These are phyloP conservation scores for Pyrenophora seminiperda DNA, from an alignment of 2,329 filamentous ascomycete genomes.

Conservation along the genomic window DNA sequence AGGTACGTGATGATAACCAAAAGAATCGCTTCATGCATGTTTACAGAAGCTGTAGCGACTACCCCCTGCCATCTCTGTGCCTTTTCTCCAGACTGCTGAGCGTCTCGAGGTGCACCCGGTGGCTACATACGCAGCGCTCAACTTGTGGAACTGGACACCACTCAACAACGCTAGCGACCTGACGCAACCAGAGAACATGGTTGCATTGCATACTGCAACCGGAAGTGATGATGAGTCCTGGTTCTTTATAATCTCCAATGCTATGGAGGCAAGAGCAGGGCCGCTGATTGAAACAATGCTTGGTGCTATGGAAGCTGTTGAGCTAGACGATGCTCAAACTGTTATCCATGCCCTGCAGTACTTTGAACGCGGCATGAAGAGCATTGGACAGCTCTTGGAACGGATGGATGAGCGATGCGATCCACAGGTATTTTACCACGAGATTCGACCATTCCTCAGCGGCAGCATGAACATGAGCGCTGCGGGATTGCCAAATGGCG, in stretches of 20 bases:
- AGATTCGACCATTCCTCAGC: constrained; percentile 58
- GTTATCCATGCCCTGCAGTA: constrained; percentile 50
- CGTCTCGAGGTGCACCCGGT: constrained; percentile 43
- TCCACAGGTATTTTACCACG: constrained; percentile 58
- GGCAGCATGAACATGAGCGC: constrained; percentile 61
- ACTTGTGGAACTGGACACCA: constrained; percentile 44
- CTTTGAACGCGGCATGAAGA: constrained; percentile 50
- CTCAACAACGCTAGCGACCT: constrained; percentile 26
- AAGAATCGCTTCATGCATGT: not conserved
- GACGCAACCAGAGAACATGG: constrained; percentile 38
- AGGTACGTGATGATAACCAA: constrained; percentile 56
- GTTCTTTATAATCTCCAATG: constrained; percentile 59
- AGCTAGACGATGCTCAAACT: constrained; percentile 42
- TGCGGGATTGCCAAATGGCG: constrained; percentile 57
- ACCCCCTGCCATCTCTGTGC: constrained; percentile 38
- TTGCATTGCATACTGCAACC: constrained; percentile 38
- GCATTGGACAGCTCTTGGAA: constrained; percentile 50
- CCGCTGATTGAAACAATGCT: constrained; percentile 54
- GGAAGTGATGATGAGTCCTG: constrained; percentile 45
- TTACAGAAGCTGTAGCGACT: constrained; percentile 30
- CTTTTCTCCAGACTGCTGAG: constrained; percentile 35
- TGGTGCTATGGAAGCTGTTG: constrained; percentile 54
- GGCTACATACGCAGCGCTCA: constrained; percentile 43
- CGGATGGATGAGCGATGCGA: constrained; percentile 59
- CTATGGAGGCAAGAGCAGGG: constrained; percentile 58